Conservation (phyloP, 2,329 filamentous ascomycete species). For the Colletotrichum tofieldiae region DNA sequence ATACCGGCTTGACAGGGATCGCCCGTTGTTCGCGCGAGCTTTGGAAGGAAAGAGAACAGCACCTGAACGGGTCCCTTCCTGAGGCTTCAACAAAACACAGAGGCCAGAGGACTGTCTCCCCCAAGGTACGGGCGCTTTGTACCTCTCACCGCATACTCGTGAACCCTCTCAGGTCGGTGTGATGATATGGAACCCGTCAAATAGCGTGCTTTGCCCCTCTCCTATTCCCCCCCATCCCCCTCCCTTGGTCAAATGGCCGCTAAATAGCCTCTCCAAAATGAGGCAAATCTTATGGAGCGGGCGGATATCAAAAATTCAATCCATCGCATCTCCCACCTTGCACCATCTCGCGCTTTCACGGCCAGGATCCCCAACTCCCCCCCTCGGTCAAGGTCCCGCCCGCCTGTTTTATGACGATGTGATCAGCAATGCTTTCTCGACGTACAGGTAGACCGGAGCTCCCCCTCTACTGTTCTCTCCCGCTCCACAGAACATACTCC, state of each 20-base stretch:
- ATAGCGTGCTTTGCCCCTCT: slow-evolving; percentile 36
- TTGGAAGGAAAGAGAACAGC: slow-evolving; percentile 12
- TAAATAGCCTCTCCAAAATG: slow-evolving; percentile 37
- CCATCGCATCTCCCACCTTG: slow-evolving; percentile 5
- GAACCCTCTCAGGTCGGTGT: slow-evolving; percentile 27
- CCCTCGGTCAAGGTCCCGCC: not conserved
- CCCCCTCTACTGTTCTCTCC: too few relatives aligned
- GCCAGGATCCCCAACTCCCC: slow-evolving; percentile 4
- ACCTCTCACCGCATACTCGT: slow-evolving; percentile 27
- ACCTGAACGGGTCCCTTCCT: not conserved
- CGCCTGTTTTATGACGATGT: too few relatives aligned
- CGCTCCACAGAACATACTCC: too few relatives aligned
- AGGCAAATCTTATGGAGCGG: slow-evolving; percentile 37
- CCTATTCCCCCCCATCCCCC: slow-evolving; percentile 17
- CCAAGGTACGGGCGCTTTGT: slow-evolving; percentile 3
- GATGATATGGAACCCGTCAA: slow-evolving; percentile 39
- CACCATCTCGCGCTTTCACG: not conserved
- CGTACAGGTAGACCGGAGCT: too few relatives aligned
- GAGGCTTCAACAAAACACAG: not conserved
- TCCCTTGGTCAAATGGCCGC: slow-evolving; percentile 27
- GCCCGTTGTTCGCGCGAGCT: slow-evolving; percentile 28
- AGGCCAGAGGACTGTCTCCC: not conserved
- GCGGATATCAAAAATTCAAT: slow-evolving; percentile 28
- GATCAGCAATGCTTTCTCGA: too few relatives aligned
- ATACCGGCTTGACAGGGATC: slow-evolving; percentile 21